Conservation (phyloP, 768 basidiomycete genomes). For the Thelephora aurantiotincta region DNA sequence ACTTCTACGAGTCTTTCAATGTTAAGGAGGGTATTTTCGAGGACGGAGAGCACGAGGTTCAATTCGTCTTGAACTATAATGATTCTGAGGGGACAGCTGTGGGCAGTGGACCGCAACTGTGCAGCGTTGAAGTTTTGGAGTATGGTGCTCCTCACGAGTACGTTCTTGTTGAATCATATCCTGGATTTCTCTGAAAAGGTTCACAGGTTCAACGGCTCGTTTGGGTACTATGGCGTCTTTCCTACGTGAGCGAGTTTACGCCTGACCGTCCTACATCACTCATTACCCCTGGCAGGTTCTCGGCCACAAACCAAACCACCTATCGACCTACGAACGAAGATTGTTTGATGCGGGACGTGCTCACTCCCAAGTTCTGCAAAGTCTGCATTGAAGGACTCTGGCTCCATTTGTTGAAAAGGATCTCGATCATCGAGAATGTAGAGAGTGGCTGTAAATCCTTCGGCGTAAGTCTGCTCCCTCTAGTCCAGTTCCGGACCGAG, state of each 20-base stretch:
- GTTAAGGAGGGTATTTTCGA: background rate
- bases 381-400: constrained; percentile 66
- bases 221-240: constrained; percentile 50
- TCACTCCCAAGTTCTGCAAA: constrained; percentile 58
- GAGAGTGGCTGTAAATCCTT: constrained; percentile 30
- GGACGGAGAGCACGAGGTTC: constrained; percentile 41
- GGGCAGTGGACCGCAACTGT: constrained; percentile 49
- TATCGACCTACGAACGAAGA: constrained; percentile 77
- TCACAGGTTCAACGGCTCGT: constrained; percentile 41
- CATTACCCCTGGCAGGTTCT: constrained; percentile 31
- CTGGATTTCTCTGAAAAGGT: background rate
- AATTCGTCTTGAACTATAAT: constrained; percentile 31
- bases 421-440: constrained; percentile 49
- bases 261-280: background rate
- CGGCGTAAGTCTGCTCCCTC: constrained; percentile 38
- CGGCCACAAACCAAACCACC: constrained; percentile 44
- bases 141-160: constrained; percentile 53
- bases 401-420: constrained; percentile 42
- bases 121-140: constrained; percentile 62
- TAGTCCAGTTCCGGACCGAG: constrained; percentile 35
- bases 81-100: constrained; percentile 24
- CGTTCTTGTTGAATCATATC: constrained; percentile 8
- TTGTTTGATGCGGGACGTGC: constrained; percentile 69
- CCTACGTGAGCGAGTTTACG: constrained; percentile 42
- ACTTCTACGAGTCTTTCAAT: constrained; percentile 57